These are phyloP conservation scores for Decorospora gaudefroyi DNA, from an alignment of 2,329 filamentous ascomycete genomes.

Conservation along the genomic window DNA sequence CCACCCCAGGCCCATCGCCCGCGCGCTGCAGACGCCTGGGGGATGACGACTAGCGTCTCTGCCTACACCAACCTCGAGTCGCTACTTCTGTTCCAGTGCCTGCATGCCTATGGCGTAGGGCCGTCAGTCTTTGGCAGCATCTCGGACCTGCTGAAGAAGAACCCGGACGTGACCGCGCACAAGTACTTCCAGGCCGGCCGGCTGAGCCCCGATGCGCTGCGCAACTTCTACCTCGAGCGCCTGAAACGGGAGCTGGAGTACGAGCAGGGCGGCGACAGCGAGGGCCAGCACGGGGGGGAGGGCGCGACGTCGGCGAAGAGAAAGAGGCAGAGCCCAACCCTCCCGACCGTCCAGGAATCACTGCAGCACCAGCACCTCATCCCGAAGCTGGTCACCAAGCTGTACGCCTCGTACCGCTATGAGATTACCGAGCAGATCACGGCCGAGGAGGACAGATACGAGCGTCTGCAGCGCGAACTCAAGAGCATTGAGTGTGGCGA, in stretches of 20 bases:
- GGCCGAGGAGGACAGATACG: constrained; percentile 72
- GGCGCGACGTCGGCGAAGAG: constrained; percentile 65
- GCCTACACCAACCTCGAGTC: constrained; percentile 84
- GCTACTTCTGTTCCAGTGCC: constrained; percentile 80
- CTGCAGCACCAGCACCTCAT: constrained; percentile 69
- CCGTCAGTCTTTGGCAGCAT: constrained; percentile 70
- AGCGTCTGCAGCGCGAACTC: constrained; percentile 68
- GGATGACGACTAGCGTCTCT: constrained; percentile 64
- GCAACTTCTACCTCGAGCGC: constrained; percentile 75
- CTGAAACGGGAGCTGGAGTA: constrained; percentile 71
- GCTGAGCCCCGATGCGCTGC: constrained; percentile 75
- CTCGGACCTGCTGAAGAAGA: constrained; percentile 73
- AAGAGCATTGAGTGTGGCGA: constrained; percentile 66
- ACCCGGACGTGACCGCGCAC: constrained; percentile 72
- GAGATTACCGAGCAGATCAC: constrained; percentile 70
- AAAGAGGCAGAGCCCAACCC: constrained; percentile 66
- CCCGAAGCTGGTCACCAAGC: constrained; percentile 69
- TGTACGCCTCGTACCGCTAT: constrained; percentile 76
- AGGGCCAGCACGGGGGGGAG: constrained; percentile 40
- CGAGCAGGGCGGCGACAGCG: constrained; percentile 56
- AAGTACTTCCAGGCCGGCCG: constrained; percentile 72
- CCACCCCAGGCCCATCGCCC: constrained; percentile 34
- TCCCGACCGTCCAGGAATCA: constrained; percentile 69
- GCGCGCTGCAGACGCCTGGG: constrained; percentile 42
- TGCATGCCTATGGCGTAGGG: constrained; percentile 69